These are phyloP conservation scores for Alternaria burnsii DNA, from an alignment of 2,329 filamentous ascomycete genomes.

Conservation along the genomic window DNA sequence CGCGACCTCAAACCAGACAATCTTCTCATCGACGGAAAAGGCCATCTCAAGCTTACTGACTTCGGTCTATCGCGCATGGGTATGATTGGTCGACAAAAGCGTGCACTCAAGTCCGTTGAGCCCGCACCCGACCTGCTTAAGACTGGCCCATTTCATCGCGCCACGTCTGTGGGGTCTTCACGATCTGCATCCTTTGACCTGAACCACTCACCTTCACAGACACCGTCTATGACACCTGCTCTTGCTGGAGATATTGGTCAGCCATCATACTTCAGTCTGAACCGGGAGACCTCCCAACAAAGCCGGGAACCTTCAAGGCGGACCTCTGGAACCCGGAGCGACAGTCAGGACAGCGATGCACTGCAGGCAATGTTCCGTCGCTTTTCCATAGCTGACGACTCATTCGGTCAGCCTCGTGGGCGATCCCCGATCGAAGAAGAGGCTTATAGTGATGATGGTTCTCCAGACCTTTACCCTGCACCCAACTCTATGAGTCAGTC, in stretches of 20 bases:
- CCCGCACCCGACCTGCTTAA: constrained; percentile 92
- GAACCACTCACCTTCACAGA: constrained; percentile 80
- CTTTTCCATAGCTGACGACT: constrained; percentile 64
- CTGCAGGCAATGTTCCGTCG: constrained; percentile 82
- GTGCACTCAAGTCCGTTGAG: constrained; percentile 79
- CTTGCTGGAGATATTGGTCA: constrained; percentile 73
- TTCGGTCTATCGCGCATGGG: constrained; percentile 98
- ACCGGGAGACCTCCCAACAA: constrained; percentile 62
- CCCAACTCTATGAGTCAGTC: constrained; percentile 65
- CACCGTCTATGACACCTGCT: constrained; percentile 86
- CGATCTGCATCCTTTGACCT: constrained; percentile 93
- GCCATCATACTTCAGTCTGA: constrained; percentile 91
- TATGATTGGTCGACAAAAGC: constrained; percentile 93
- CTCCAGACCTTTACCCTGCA: constrained; percentile 78
- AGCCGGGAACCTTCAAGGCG: constrained; percentile 71
- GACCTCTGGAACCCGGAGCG: constrained; percentile 84
- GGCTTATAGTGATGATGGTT: constrained; percentile 73
- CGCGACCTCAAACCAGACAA: constrained; percentile 98
- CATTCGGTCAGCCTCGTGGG: constrained; percentile 49
- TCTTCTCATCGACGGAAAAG: constrained; percentile 93
- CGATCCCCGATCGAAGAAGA: constrained; percentile 78
- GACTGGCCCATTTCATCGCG: constrained; percentile 86
- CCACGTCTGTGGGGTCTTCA: constrained; percentile 86
- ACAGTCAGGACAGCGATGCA: constrained; percentile 89
- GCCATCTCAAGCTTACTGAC: constrained; percentile 95